These are phyloP conservation scores for Pythium volutum DNA, from an alignment of 352 stramenopile genomes.

Conservation along the genomic window DNA sequence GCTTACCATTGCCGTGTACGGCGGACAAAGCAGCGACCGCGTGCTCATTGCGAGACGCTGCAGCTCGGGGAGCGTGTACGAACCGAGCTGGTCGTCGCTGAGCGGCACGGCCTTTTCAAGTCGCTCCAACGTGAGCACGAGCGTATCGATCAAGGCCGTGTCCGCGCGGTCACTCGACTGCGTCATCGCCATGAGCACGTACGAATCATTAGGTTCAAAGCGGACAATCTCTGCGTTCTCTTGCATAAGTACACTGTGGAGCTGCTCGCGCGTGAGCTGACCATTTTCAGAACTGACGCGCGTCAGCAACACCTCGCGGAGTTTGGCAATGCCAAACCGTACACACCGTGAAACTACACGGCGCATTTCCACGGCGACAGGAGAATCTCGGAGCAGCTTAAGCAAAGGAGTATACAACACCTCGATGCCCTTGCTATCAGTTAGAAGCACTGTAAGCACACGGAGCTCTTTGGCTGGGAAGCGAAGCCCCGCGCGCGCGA, in stretches of 20 bases:
- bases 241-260: conserved; percentile 42
- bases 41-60: conserved; percentile 53
- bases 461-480: conserved; percentile 39
- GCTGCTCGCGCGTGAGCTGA: conserved; percentile 33
- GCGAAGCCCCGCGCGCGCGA: conserved; percentile 36
- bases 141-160: conserved; percentile 34
- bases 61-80: conserved; percentile 42
- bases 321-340: conserved; percentile 33
- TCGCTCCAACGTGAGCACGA: conserved; percentile 36
- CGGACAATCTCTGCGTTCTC: conserved; percentile 21
- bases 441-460: conserved; percentile 45
- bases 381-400: conserved; percentile 30
- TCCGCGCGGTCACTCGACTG: not conserved
- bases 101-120: not conserved
- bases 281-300: conserved; percentile 39
- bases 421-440: conserved; percentile 40
- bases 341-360: conserved; percentile 33
- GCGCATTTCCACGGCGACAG: conserved; percentile 22
- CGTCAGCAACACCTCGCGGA: conserved; percentile 41
- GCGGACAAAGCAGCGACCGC: conserved; percentile 39
- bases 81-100: conserved; percentile 25
- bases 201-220: conserved; percentile 41
- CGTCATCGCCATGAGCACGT: conserved; percentile 35
- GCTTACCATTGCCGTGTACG: conserved; percentile 32
- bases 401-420: conserved; percentile 55